Evolutionary conservation across 108 stramenopile species (phyloP).

Genomic region (Cylindrotheca closterium): DNA sequence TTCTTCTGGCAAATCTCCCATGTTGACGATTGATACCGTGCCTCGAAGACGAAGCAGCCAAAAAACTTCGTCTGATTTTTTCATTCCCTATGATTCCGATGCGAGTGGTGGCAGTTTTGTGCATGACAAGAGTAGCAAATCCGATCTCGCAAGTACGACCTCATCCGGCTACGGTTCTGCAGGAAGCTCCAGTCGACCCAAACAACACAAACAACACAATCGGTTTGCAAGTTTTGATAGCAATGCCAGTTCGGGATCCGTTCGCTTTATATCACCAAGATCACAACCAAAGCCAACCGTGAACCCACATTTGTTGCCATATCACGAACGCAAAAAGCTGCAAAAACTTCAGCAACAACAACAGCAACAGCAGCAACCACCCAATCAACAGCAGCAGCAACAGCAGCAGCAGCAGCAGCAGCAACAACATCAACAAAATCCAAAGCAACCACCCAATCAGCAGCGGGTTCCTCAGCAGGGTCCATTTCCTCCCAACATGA

Average conservation of each 20-base stretch:
- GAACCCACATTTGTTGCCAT: constrained; percentile 50
- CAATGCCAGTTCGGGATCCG: constrained; percentile 33
- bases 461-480: constrained; percentile 1
- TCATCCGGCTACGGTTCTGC: too few relatives aligned
- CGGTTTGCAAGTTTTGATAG: constrained; percentile 38
- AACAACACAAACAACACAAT: constrained; percentile 3
- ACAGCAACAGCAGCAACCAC: constrained; percentile 23
- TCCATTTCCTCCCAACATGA: not conserved
- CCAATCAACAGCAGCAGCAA: constrained; percentile 10
- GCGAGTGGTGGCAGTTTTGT: not conserved
- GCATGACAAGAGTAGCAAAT: not conserved
- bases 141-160: too few relatives aligned
- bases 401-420: constrained; percentile 29
- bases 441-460: constrained; percentile 16
- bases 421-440: constrained; percentile 31
- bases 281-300: not conserved
- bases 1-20: not conserved
- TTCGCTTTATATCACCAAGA: constrained; percentile 15
- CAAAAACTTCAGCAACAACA: constrained; percentile 31
- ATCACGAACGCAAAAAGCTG: constrained; percentile 50
- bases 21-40: not conserved
- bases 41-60: not conserved
- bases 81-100: not conserved
- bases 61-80: not conserved
- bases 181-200: not conserved